phyloP scores from a whole-genome alignment of 1,284 basidiomycete species.

The Cutaneotrichosporon daszewskae region DNA sequence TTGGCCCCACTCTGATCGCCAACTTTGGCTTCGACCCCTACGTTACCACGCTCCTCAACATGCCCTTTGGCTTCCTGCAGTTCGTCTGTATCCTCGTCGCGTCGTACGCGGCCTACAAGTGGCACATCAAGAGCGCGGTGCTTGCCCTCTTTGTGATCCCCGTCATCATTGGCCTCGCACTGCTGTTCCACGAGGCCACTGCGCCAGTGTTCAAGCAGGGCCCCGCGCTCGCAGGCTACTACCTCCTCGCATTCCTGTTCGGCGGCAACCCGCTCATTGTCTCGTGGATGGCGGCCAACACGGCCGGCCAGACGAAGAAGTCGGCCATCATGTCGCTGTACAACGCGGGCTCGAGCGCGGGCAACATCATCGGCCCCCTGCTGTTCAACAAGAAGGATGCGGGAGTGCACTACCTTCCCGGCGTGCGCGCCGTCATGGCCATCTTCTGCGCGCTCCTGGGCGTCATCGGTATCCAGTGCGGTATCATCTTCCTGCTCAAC shows the following conservation, averaged over 20 bases:
- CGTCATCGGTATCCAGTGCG: slow-evolving; percentile 8
- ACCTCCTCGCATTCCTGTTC: slow-evolving; percentile 47
- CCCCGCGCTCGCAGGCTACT: slow-evolving; percentile 44
- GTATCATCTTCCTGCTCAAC: slow-evolving; percentile 22
- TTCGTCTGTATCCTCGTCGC: slow-evolving; percentile 32
- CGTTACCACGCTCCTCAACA: slow-evolving; percentile 44
- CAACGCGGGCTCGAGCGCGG: slow-evolving; percentile 24
- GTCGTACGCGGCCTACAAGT: slow-evolving; percentile 33
- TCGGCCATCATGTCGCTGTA: slow-evolving; percentile 33
- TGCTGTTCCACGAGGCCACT: slow-evolving; percentile 27
- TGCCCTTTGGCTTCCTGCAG: slow-evolving; percentile 46
- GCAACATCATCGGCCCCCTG: slow-evolving; percentile 37
- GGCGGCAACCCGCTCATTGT: slow-evolving; percentile 46
- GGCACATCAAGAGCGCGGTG: slow-evolving; percentile 36
- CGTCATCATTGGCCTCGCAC: slow-evolving; percentile 37
- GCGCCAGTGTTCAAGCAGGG: slow-evolving; percentile 19
- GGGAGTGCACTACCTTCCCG: slow-evolving; percentile 23
- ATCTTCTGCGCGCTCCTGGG: slow-evolving; percentile 10
- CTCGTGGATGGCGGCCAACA: slow-evolving; percentile 48
- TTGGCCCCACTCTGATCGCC: slow-evolving; percentile 27
- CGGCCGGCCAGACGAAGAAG: slow-evolving; percentile 49
- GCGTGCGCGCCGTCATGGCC: slow-evolving; percentile 12
- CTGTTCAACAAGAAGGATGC: slow-evolving; percentile 41
- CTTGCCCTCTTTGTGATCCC: slow-evolving; percentile 34
- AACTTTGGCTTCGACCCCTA: slow-evolving; percentile 22